These are phyloP conservation scores for Clavaria fumosa DNA, from an alignment of 768 basidiomycete genomes.

Conservation along the genomic window DNA sequence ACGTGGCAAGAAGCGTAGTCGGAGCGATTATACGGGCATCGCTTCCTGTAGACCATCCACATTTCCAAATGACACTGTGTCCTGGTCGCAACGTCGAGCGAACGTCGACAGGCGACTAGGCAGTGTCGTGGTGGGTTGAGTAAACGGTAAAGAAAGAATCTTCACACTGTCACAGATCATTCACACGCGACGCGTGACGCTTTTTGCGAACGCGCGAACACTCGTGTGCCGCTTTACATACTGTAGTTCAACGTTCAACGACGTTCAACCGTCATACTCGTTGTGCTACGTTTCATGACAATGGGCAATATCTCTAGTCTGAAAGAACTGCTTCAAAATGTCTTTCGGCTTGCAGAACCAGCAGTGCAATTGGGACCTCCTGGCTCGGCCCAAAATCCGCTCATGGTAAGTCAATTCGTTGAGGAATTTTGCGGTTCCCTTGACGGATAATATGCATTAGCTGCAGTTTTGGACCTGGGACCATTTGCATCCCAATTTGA, in stretches of 20 bases:
- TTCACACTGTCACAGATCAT: not conserved
- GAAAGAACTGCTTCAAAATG: not conserved
- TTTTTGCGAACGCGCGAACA: not conserved
- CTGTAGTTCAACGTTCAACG: no score
- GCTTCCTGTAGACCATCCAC: not conserved
- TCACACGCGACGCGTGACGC: no score
- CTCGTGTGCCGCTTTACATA: no score
- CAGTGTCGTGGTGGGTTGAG: not conserved
- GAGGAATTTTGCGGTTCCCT: conserved; percentile 3
- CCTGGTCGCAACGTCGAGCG: not conserved
- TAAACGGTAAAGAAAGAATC: not conserved
- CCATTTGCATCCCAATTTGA: conserved; percentile 33
- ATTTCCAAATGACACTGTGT: not conserved
- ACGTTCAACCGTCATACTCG: no score
- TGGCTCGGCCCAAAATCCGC: conserved; percentile 32
- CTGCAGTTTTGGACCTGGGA: conserved; percentile 86
- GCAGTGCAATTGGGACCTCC: conserved; percentile 52
- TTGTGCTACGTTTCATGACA: conserved; percentile 6
- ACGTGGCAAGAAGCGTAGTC: not conserved
- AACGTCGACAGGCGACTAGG: not conserved
- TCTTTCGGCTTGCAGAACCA: conserved; percentile 1
- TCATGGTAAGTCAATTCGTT: conserved; percentile 40
- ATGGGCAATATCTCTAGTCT: not conserved
- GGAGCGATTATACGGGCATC: not conserved
- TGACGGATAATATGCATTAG: no score